A percentile compares a stretch with the other conserved stretches of the same genome.
Evolutionary conservation across 768 basidiomycete genomes (phyloP).

Genomic region (Piloderma croceum): DNA sequence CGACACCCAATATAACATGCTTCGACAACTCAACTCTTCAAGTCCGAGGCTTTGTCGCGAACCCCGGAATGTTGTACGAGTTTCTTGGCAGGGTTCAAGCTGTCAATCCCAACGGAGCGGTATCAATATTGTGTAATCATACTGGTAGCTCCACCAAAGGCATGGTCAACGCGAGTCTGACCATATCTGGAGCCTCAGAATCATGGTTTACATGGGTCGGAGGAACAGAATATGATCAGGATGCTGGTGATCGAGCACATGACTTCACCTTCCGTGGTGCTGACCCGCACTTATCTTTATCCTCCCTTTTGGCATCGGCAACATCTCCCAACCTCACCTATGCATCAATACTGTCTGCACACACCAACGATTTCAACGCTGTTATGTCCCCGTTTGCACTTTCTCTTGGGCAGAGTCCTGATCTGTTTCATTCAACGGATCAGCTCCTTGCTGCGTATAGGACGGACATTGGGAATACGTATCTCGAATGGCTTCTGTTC

Average conservation of each 20-base stretch:
- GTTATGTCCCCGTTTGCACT: conserved; percentile 47
- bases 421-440: conserved; percentile 51
- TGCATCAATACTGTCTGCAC: conserved; percentile 34
- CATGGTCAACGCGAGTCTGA: conserved; percentile 42
- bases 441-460: conserved; percentile 48
- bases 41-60: conserved; percentile 42
- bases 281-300: conserved; percentile 50
- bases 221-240: conserved; percentile 63
- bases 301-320: conserved; percentile 31
- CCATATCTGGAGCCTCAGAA: conserved; percentile 35
- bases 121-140: too few species aligned
- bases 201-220: conserved; percentile 68
- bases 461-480: conserved; percentile 50
- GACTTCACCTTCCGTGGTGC: conserved; percentile 58
- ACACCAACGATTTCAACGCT: conserved; percentile 46
- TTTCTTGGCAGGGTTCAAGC: conserved; percentile 43
- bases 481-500: conserved; percentile 71
- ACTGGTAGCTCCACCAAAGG: conserved; percentile 34
- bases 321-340: conserved; percentile 7
- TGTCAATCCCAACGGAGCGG: background rate
- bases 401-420: conserved; percentile 52
- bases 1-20: conserved; percentile 57
- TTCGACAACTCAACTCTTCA: conserved; percentile 48
- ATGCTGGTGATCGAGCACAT: conserved; percentile 51
- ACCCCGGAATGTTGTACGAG: conserved; percentile 69